Base-by-base conservation (phyloP, 352 stramenopile species). In the Phytophthora macrochlamydospora region DNA sequence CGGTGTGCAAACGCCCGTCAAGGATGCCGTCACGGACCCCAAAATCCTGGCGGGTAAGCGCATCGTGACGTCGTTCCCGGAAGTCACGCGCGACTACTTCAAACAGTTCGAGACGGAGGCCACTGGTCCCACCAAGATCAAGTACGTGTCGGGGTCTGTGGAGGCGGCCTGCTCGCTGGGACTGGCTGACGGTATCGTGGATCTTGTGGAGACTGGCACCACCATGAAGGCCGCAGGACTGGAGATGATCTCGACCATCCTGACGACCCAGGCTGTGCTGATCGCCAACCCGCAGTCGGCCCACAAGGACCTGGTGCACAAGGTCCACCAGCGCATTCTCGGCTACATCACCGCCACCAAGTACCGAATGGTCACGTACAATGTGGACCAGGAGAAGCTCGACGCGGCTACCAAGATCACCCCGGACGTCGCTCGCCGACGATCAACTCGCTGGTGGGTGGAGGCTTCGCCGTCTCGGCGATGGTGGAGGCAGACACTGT, bases 331-430 rank as follows among this genome's bases (percentile, higher is more conserved):
- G 70, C 93, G 97, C 46, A 98, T 99, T 58, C 74, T 99, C 53
- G 97, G 97, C 44, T 99, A 96, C 79, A 96, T 99, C 61, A 98
- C 95, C n/a, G 95, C 96, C 9, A 97, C 85, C 64, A 98, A 98
- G 78, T 99, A 99, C 83, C 85, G 97, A 44, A 99, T 99, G 97
- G 88, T 99, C 51, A 94, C 95, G 60, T 99, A 99, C 88, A 99
- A 99, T 76, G 90, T 99, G 67, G 71, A 77, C 60, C 82, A 91
- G 61, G 86, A 96, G 12, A 89, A 97, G 65, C 74, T 99, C 24
- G 75, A 96, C 7, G 59, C 76, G 43, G 94, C 96, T 7, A 90
- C 90, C 31, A 61, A 71, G 59, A 95, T 99, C 60, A 99, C 97
- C 96, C 95, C 1, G 97, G 97, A 60, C 98, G 98, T 62, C 85